These are phyloP conservation scores for Xylaria flabelliformis DNA, from an alignment of 495 filamentous ascomycete species.

Conservation along the genomic window DNA sequence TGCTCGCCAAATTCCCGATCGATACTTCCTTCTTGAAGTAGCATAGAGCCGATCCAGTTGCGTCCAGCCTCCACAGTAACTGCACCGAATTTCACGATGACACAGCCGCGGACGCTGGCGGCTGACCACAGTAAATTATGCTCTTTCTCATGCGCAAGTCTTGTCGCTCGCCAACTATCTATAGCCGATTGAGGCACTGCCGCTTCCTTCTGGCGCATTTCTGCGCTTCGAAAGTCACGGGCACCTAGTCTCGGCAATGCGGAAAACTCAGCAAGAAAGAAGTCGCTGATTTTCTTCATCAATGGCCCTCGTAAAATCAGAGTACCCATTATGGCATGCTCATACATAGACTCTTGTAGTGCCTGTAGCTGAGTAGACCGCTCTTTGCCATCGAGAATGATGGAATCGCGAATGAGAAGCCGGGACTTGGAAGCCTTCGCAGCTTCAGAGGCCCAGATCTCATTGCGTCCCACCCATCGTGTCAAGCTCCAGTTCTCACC, in stretches of 20 bases:
- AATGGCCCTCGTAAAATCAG: constrained; percentile 79
- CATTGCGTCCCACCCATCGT: constrained; percentile 81
- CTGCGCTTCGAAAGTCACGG: constrained; percentile 70
- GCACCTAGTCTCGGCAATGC: constrained; percentile 81
- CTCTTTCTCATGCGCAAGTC: constrained; percentile 59
- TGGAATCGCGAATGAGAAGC: constrained; percentile 80
- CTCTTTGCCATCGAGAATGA: constrained; percentile 70
- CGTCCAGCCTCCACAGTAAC: constrained; percentile 58
- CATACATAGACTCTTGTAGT: constrained; percentile 66
- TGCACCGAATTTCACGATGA: constrained; percentile 83
- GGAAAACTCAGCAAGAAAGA: constrained; percentile 77
- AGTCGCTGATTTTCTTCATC: constrained; percentile 67
- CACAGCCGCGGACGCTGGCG: constrained; percentile 79
- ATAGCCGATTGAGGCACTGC: constrained; percentile 43
- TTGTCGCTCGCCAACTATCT: constrained; percentile 50
- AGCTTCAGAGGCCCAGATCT: constrained; percentile 67
- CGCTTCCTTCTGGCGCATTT: constrained; percentile 49
- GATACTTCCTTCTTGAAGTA: constrained; percentile 57
- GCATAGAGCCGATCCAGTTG: constrained; percentile 59
- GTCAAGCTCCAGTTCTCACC: constrained; percentile 90
- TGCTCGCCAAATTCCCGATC: constrained; percentile 55
- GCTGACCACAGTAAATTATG: constrained; percentile 83
- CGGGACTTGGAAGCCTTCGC: constrained; percentile 47
- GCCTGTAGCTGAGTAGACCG: constrained; percentile 36
- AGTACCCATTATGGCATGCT: constrained; percentile 76